Percentiles rank a stretch among this genome's conserved stretches.
These are phyloP conservation scores for Teunomyces atbi DNA, from an alignment of 805 yeast genomes.

Conservation along the genomic window DNA sequence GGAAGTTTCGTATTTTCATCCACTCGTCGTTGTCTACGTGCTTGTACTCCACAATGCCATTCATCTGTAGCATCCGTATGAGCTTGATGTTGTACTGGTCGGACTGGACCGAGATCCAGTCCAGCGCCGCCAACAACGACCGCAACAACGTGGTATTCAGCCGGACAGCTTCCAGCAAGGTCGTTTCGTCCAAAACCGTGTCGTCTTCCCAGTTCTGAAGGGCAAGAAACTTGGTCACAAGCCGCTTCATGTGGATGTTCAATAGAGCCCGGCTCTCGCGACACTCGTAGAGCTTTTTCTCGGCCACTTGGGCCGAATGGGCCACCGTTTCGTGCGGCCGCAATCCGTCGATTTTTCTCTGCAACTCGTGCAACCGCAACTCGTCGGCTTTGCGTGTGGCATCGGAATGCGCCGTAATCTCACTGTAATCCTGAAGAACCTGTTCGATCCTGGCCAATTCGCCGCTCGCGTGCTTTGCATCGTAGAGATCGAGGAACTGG, in stretches of 20 bases:
- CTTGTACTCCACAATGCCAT: conserved; percentile 7
- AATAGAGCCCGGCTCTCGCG: conserved; percentile 10
- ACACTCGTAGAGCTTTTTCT: background rate
- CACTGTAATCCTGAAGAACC: conserved; percentile 5
- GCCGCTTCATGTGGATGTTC: conserved; percentile 15
- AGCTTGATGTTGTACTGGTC: background rate
- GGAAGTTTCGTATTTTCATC: background rate
- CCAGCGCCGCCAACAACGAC: background rate
- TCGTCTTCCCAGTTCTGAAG: conserved; percentile 21
- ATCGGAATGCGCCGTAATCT: conserved; percentile 1
- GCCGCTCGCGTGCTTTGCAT: background rate
- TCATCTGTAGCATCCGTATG: conserved; percentile 10
- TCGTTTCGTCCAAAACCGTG: conserved; percentile 16
- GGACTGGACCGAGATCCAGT: conserved; percentile 5
- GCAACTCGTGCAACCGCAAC: background rate
- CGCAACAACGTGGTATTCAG: conserved; percentile 10
- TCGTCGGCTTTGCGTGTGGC: background rate
- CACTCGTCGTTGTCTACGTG: conserved; percentile 1
- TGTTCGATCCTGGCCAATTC: background rate
- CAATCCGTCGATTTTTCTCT: background rate
- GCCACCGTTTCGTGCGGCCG: background rate
- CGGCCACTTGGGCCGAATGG: background rate
- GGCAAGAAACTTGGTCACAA: conserved; percentile 20
- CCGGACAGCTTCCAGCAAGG: conserved; percentile 12
- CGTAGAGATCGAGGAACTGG: background rate